phyloP scores from a whole-genome alignment of 768 basidiomycete species.

The Psilocybe azurescens region DNA sequence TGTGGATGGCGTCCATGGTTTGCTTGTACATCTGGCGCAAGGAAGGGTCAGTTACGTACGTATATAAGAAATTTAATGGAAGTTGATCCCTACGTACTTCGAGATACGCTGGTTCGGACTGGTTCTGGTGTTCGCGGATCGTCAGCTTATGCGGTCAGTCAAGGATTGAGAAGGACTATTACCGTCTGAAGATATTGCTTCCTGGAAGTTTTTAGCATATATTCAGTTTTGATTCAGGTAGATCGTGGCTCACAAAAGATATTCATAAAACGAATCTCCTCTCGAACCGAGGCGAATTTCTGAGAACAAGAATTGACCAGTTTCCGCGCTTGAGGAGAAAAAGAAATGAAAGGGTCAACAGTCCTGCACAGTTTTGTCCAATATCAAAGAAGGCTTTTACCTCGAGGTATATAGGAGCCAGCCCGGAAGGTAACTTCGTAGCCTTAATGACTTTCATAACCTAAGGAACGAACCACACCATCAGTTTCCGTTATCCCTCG shows the following conservation, averaged over 20 bases:
- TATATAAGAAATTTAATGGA: background rate
- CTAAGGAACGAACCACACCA: conserved; percentile 25
- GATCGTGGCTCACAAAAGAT: conserved; percentile 62
- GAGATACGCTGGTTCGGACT: conserved; percentile 78
- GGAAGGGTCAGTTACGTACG: background rate
- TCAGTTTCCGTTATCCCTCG: background rate
- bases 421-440: conserved; percentile 63
- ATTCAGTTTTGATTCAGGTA: background rate
- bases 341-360: background rate
- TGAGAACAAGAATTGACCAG: conserved; percentile 58
- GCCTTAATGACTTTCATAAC: conserved; percentile 73
- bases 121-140: conserved; percentile 49
- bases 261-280: conserved; percentile 95
- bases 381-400: conserved; percentile 41
- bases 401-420: conserved; percentile 87
- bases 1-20: conserved; percentile 82
- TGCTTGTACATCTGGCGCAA: conserved; percentile 78
- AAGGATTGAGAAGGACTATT: conserved; percentile 7
- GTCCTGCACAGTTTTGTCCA: no score
- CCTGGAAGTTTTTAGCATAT: conserved; percentile 31
- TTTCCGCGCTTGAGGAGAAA: conserved; percentile 35
- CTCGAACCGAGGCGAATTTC: conserved; percentile 92
- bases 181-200: conserved; percentile 91
- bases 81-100: conserved; percentile 46
- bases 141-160: background rate